Conservation (phyloP, 2,329 filamentous ascomycete genomes). For the Fulvia fulva region DNA sequence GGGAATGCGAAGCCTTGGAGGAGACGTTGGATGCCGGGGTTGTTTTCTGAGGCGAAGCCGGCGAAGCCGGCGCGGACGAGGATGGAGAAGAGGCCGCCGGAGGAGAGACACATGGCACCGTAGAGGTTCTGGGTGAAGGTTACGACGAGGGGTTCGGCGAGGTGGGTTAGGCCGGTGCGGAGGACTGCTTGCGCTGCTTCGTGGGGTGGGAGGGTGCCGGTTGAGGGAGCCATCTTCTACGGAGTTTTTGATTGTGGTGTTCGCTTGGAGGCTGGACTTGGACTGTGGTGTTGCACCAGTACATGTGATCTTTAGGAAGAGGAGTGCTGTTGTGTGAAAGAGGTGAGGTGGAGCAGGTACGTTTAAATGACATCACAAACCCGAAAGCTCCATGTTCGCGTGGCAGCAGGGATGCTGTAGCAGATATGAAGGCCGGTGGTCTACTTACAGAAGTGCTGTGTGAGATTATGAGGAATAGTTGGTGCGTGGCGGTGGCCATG, state of each 20-base stretch:
- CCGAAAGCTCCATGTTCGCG: background rate
- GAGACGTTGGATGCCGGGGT: slow-evolving; percentile 22
- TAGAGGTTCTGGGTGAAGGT: slow-evolving; percentile 29
- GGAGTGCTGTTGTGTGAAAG: background rate
- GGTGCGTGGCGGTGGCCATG: too few species aligned
- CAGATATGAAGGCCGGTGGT: background rate
- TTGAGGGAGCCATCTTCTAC: slow-evolving; percentile 13
- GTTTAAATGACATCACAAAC: background rate
- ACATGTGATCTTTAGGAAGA: background rate
- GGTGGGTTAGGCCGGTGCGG: slow-evolving; percentile 24
- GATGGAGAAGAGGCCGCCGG: slow-evolving; percentile 23
- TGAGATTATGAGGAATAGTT: background rate
- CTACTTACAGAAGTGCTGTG: background rate
- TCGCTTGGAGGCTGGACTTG: background rate
- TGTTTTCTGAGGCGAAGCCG: slow-evolving; percentile 12
- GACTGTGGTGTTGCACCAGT: background rate
- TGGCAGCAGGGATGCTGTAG: background rate
- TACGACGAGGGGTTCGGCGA: slow-evolving; percentile 20
- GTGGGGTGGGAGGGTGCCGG: slow-evolving; percentile 20
- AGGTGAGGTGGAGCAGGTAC: background rate
- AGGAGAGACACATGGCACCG: slow-evolving; percentile 26
- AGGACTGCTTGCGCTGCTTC: slow-evolving; percentile 23
- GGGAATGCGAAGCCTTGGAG: slow-evolving; percentile 28
- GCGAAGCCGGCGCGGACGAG: slow-evolving; percentile 22
- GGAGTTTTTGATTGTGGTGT: too few species aligned